These are phyloP conservation scores for Nidula microcarpa DNA, from an alignment of 768 basidiomycete genomes.

Conservation along the genomic window DNA sequence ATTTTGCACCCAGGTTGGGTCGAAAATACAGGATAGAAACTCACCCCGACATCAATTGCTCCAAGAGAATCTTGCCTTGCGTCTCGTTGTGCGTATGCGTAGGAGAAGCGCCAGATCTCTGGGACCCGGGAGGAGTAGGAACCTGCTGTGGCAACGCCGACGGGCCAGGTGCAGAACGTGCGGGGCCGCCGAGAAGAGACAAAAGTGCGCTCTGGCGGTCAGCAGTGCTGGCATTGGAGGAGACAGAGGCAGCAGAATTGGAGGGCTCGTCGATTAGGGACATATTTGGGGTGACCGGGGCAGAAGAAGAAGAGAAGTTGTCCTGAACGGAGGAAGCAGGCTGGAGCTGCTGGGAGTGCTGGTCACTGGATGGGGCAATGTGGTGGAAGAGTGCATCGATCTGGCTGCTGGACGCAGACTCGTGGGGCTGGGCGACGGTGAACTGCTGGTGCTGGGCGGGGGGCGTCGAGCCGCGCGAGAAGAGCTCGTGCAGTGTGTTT, in stretches of 20 bases:
- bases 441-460: conserved; percentile 29
- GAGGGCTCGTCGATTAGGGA: conserved; percentile 43
- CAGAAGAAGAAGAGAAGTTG: conserved; percentile 27
- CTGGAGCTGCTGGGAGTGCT: conserved; percentile 16
- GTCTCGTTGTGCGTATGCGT: conserved; percentile 56
- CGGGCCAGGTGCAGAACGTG: conserved; percentile 20
- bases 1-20: no score
- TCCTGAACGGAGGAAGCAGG: conserved; percentile 14
- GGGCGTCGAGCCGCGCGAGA: conserved; percentile 53
- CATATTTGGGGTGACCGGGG: conserved; percentile 36
- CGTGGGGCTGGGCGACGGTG: conserved; percentile 32
- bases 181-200: conserved; percentile 57
- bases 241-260: conserved; percentile 33
- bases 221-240: conserved; percentile 36
- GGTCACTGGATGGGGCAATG: conserved; percentile 38
- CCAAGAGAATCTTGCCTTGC: conserved; percentile 72
- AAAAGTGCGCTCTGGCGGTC: conserved; percentile 78
- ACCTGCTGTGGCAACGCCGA: conserved; percentile 51
- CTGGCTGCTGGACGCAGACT: conserved; percentile 49
- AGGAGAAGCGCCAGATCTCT: conserved; percentile 53
- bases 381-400: conserved; percentile 71
- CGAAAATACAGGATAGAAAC: conserved; percentile 18
- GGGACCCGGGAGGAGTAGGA: conserved; percentile 65
- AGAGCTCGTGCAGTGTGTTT: conserved; percentile 44
- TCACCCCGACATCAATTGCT: conserved; percentile 81